These are phyloP conservation scores for Lupinus albus DNA, from an alignment of 306 rosid genomes.

Conservation along the genomic window DNA sequence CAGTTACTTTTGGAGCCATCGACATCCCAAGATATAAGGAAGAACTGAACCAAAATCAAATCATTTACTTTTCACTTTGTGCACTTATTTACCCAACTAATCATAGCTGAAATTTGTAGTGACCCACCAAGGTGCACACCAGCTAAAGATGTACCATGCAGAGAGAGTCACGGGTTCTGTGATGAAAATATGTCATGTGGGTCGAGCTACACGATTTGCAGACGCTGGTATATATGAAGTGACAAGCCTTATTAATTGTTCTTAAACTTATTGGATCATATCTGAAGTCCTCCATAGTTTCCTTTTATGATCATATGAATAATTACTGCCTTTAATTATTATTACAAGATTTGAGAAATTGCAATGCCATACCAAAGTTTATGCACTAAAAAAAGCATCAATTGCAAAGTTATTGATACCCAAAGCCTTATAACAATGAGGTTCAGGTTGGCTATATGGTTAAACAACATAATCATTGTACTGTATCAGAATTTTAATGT, in stretches of 20 bases:
- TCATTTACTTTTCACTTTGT: conserved; percentile 15
- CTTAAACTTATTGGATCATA: conserved; percentile 36
- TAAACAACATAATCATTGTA: too few species aligned
- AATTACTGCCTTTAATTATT: conserved; percentile 11
- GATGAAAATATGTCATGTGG: conserved; percentile 43
- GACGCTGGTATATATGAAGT: conserved; percentile 17
- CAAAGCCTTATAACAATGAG: not conserved
- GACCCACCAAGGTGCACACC: conserved; percentile 48
- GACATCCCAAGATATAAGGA: conserved; percentile 40
- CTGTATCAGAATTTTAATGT: too few species aligned
- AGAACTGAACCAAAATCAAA: conserved; percentile 18
- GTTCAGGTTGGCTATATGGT: too few species aligned
- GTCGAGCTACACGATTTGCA: conserved; percentile 32
- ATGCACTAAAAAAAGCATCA: not conserved
- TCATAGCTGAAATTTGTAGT: conserved; percentile 25
- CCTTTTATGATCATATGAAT: not conserved
- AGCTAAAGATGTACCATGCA: conserved; percentile 52
- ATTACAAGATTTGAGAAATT: conserved; percentile 12
- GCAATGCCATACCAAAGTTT: conserved; percentile 1
- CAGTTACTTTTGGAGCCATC: conserved; percentile 41
- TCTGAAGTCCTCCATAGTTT: conserved; percentile 38
- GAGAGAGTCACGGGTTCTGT: conserved; percentile 55
- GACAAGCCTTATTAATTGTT: conserved; percentile 28
- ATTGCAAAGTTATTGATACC: not conserved
- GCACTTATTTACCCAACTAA: conserved; percentile 30